Percentiles rank a stretch among this genome's conserved stretches.
These are phyloP conservation scores for Phaffomyces opuntiae DNA, from an alignment of 805 yeast genomes.

Conservation along the genomic window DNA sequence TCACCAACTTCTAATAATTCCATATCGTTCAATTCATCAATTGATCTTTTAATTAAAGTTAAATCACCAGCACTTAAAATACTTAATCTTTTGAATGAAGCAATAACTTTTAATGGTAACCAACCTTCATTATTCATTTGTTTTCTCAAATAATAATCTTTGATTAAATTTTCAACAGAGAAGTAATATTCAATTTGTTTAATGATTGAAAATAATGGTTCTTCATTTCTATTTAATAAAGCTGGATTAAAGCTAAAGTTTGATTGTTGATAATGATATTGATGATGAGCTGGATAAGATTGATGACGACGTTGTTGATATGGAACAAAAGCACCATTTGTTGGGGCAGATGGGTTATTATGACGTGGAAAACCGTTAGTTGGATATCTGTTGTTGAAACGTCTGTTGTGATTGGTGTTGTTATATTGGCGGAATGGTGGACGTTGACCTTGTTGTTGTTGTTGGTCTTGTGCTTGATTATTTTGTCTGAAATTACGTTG, in stretches of 20 bases:
- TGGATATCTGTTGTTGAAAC: conserved; percentile 13
- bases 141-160: conserved; percentile 75
- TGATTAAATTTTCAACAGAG: conserved; percentile 76
- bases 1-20: conserved; percentile 31
- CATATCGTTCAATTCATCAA: conserved; percentile 35
- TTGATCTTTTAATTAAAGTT: conserved; percentile 46
- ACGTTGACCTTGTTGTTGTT: conserved; percentile 7
- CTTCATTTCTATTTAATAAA: conserved; percentile 10
- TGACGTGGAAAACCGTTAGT: conserved; percentile 7
- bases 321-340: conserved; percentile 3
- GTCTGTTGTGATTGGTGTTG: conserved; percentile 12
- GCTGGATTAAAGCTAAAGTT: conserved; percentile 1
- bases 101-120: conserved; percentile 54
- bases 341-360: background rate
- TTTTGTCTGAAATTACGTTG: conserved; percentile 17
- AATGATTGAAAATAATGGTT: conserved; percentile 17
- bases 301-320: conserved; percentile 11
- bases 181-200: conserved; percentile 85
- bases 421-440: conserved; percentile 20
- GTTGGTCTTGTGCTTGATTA: conserved; percentile 13
- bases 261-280: conserved; percentile 1
- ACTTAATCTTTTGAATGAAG: conserved; percentile 71
- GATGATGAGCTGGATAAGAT: conserved; percentile 3
- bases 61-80: conserved; percentile 52
- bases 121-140: conserved; percentile 77